Percentiles rank a stretch among this genome's conserved stretches.
Conservation (phyloP, 441 rosid species). For the Jatropha multifida region DNA sequence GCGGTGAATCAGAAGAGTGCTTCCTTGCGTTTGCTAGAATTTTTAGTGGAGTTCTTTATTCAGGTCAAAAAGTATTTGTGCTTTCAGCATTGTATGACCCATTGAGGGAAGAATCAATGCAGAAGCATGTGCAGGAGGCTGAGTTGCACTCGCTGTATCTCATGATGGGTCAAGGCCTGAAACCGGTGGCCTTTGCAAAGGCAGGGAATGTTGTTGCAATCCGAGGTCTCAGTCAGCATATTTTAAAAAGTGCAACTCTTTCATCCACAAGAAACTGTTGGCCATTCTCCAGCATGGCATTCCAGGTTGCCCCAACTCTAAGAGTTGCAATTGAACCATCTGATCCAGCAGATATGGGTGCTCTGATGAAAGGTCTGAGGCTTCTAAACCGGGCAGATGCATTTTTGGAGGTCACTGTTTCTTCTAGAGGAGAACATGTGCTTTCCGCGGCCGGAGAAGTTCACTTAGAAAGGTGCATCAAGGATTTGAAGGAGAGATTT, state of each 20-base stretch:
- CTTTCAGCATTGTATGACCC: slow-evolving; percentile 88
- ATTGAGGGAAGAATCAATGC: slow-evolving; percentile 59
- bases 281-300: slow-evolving; percentile 94
- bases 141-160: slow-evolving; percentile 80
- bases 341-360: slow-evolving; percentile 78
- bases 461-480: slow-evolving; percentile 86
- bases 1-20: slow-evolving; percentile 77
- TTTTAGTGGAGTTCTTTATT: slow-evolving; percentile 74
- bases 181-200: slow-evolving; percentile 69
- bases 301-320: slow-evolving; percentile 89
- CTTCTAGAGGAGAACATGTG: slow-evolving; percentile 91
- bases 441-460: slow-evolving; percentile 97
- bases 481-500: slow-evolving; percentile 88
- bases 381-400: slow-evolving; percentile 93
- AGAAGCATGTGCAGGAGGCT: slow-evolving; percentile 84
- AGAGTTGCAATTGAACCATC: slow-evolving; percentile 94
- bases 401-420: slow-evolving; percentile 87
- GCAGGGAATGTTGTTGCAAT: slow-evolving; percentile 93
- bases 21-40: slow-evolving; percentile 96
- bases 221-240: slow-evolving; percentile 90
- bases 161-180: slow-evolving; percentile 97
- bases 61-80: slow-evolving; percentile 70
- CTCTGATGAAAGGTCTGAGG: slow-evolving; percentile 79
- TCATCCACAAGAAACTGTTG: slow-evolving; percentile 84
- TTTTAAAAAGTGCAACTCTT: slow-evolving; percentile 88